These are phyloP conservation scores for Botrytis fragariae DNA, from an alignment of 2,329 filamentous ascomycete species.

Conservation along the genomic window DNA sequence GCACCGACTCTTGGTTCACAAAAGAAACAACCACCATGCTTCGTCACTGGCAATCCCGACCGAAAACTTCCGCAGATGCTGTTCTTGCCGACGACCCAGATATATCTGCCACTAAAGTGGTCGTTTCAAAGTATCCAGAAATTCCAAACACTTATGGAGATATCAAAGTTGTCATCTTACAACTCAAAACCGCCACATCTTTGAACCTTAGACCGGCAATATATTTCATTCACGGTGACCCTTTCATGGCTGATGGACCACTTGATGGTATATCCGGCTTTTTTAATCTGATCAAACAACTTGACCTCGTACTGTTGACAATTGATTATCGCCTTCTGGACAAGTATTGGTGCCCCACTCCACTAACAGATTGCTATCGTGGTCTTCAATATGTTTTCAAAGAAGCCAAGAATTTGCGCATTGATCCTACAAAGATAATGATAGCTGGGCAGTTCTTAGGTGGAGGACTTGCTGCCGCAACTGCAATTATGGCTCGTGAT, in stretches of 20 bases:
- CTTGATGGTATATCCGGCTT: neutral
- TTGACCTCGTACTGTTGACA: neutral
- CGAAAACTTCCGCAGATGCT: neutral
- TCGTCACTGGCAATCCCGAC: neutral
- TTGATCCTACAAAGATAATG: conserved; percentile 49
- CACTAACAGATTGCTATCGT: neutral
- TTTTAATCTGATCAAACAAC: neutral
- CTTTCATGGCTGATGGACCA: neutral
- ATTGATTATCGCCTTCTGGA: neutral
- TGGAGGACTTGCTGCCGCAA: conserved; percentile 54
- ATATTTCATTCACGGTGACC: neutral
- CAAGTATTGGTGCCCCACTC: neutral
- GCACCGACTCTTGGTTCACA: neutral
- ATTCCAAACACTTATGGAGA: neutral
- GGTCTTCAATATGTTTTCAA: neutral
- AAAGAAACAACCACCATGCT: neutral
- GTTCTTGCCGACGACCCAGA: neutral
- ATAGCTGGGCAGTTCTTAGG: conserved; percentile 56
- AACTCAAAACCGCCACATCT: neutral
- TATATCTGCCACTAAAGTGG: neutral
- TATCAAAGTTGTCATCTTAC: neutral
- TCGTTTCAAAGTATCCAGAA: neutral
- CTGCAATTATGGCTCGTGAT: conserved; percentile 49
- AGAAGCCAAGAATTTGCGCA: conserved; percentile 36
- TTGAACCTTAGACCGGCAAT: neutral